Conservation (phyloP, 164 flowering plant species). For the Nymphaea thermarum region DNA sequence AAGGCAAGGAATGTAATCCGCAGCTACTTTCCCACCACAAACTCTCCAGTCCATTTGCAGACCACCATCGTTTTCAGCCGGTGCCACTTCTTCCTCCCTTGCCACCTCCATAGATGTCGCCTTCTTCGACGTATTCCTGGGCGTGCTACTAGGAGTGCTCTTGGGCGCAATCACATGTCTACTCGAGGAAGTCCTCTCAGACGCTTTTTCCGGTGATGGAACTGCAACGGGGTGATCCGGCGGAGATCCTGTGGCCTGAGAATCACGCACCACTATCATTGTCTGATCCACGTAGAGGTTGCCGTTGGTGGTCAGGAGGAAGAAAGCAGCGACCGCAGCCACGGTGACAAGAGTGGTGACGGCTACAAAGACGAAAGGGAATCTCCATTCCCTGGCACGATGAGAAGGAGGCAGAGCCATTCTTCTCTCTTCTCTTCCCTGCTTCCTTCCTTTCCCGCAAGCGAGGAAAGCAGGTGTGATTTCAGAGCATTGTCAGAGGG, state of each 20-base stretch:
- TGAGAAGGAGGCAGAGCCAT: not conserved
- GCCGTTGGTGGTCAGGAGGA: not conserved
- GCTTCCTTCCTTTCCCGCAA: not conserved
- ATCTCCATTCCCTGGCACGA: not conserved
- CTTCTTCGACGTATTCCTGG: too few relatives aligned
- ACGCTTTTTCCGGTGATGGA: not conserved
- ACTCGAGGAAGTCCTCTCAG: not conserved
- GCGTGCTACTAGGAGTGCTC: too few relatives aligned
- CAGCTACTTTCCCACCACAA: slow-evolving; percentile 37
- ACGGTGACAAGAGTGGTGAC: not conserved
- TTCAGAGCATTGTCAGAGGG: too few relatives aligned
- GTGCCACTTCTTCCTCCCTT: not conserved
- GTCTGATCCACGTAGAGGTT: not conserved
- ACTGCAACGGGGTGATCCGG: not conserved
- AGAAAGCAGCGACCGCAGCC: not conserved
- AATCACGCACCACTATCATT: not conserved
- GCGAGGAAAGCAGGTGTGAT: too few relatives aligned
- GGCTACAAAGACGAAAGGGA: not conserved
- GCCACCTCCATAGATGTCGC: not conserved
- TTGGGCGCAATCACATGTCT: not conserved
- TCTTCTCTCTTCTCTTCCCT: not conserved
- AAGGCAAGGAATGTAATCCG: slow-evolving; percentile 85
- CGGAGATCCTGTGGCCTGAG: not conserved
- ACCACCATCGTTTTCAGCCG: not conserved
- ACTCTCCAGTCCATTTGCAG: slow-evolving; percentile 24